These are phyloP conservation scores for Elasticomyces elasticus DNA, from an alignment of 495 filamentous ascomycete genomes.

Conservation along the genomic window DNA sequence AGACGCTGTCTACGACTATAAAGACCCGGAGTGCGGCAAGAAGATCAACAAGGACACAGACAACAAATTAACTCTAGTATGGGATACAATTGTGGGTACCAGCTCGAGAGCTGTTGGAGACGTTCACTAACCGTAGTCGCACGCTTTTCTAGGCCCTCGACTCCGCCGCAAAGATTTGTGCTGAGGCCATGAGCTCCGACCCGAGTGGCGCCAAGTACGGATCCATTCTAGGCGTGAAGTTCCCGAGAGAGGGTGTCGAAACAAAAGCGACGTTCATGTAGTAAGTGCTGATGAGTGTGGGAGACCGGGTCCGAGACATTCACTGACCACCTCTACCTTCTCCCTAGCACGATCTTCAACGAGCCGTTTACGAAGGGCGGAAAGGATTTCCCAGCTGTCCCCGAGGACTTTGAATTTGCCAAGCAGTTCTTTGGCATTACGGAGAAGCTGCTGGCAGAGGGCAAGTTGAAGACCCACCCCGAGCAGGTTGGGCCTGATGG, in stretches of 20 bases:
- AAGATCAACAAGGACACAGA: slow-evolving; percentile 22
- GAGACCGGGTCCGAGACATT: too few relatives aligned
- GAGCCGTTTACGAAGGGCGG: slow-evolving; percentile 14
- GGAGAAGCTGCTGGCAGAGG: slow-evolving; percentile 39
- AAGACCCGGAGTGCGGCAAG: slow-evolving; percentile 10
- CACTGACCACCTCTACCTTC: too few relatives aligned
- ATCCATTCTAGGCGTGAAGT: slow-evolving; percentile 8
- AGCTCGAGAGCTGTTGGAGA: too few relatives aligned
- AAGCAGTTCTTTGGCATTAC: slow-evolving; percentile 32
- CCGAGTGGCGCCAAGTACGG: slow-evolving; percentile 7
- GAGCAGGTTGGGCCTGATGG: slow-evolving; percentile 36
- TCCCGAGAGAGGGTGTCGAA: slow-evolving; percentile 24
- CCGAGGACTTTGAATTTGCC: slow-evolving; percentile 35
- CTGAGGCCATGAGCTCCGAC: slow-evolving; percentile 18
- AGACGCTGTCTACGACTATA: slow-evolving; percentile 46
- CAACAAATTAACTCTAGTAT: slow-evolving; percentile 23
- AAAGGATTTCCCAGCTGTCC: slow-evolving; percentile 12
- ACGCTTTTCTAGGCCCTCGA: too few relatives aligned
- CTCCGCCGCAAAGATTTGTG: slow-evolving; percentile 22
- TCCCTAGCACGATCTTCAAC: slow-evolving; percentile 24
- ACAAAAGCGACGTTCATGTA: slow-evolving; percentile 24
- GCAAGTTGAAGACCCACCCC: slow-evolving; percentile 44
- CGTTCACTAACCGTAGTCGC: too few relatives aligned
- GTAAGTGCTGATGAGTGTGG: too few relatives aligned
- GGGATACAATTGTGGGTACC: slow-evolving; percentile 32